phyloP scores from a whole-genome alignment of 257 asterid species.

The Solanum commersonii region DNA sequence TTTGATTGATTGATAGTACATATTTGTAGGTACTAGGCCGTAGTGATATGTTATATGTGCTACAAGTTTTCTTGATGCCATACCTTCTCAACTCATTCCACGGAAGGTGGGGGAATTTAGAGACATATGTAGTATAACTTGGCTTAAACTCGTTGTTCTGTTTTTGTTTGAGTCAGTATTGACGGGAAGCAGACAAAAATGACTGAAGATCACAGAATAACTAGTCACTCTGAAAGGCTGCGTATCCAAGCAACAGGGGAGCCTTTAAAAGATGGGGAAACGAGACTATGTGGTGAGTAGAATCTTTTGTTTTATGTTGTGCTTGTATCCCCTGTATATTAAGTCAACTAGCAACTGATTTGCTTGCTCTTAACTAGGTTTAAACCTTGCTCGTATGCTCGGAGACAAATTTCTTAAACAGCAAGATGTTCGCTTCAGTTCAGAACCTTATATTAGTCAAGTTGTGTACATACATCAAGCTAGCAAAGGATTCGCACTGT shows the following conservation, averaged over 20 bases:
- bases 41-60: background rate
- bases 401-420: slow-evolving; percentile 96
- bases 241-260: slow-evolving; percentile 71
- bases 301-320: background rate
- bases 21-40: background rate
- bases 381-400: slow-evolving; percentile 94
- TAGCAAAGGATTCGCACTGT: slow-evolving; percentile 50
- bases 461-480: slow-evolving; percentile 40
- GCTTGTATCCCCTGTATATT: background rate
- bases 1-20: background rate
- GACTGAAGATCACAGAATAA: slow-evolving; percentile 92
- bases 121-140: background rate
- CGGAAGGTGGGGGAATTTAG: background rate
- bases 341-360: slow-evolving; percentile 3
- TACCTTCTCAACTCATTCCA: background rate
- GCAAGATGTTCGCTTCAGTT: slow-evolving; percentile 79
- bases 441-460: slow-evolving; percentile 87
- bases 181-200: slow-evolving; percentile 80
- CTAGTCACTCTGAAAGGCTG: slow-evolving; percentile 67
- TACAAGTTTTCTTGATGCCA: background rate
- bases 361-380: slow-evolving; percentile 37
- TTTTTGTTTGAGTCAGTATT: slow-evolving; percentile 39
- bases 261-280: slow-evolving; percentile 89
- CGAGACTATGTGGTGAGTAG: slow-evolving; percentile 75
- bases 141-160: background rate